Percentiles rank a stretch among this genome's conserved stretches.
Evolutionary conservation across 2,329 filamentous ascomycete genomes (phyloP).

Genomic region (Esteya vermicola): DNA sequence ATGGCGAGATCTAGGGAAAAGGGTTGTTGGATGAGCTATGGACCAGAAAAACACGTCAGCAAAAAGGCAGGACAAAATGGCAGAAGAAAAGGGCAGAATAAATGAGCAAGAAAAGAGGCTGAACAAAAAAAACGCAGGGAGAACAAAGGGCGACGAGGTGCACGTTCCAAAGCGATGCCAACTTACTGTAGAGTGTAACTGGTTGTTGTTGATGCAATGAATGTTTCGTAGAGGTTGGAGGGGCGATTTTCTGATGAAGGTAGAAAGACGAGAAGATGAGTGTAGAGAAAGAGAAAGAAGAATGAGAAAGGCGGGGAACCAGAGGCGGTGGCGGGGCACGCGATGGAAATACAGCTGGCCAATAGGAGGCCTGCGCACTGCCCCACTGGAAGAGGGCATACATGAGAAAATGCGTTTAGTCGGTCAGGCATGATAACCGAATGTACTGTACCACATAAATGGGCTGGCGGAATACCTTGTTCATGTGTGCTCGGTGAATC

Average conservation of each 20-base stretch:
- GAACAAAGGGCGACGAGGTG: too few relatives aligned
- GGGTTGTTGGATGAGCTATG: constrained; percentile 5
- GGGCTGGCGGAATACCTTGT: too few relatives aligned
- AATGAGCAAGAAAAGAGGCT: too few relatives aligned
- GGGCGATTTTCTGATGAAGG: constrained; percentile 2
- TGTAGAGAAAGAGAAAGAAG: constrained; percentile 4
- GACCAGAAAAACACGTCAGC: not conserved
- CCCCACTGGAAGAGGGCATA: constrained; percentile 3
- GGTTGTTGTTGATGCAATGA: not conserved
- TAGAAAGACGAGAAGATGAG: not conserved
- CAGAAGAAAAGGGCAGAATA: not conserved
- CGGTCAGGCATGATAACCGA: too few relatives aligned
- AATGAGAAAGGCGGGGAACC: constrained; percentile 7
- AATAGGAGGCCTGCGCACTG: constrained; percentile 1
- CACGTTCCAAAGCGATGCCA: too few relatives aligned
- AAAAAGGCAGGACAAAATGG: not conserved
- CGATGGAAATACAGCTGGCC: constrained; percentile 2
- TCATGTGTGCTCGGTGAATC: too few relatives aligned
- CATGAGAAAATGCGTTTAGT: not conserved
- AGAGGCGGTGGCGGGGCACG: constrained; percentile 11
- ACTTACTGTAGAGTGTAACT: not conserved
- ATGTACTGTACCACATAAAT: too few relatives aligned
- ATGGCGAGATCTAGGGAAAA: constrained; percentile 9
- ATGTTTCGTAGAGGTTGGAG: constrained; percentile 1
- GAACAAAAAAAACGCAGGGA: too few relatives aligned